Conservation (phyloP, 2,329 filamentous ascomycete genomes). For the Colletotrichum nymphaeae region DNA sequence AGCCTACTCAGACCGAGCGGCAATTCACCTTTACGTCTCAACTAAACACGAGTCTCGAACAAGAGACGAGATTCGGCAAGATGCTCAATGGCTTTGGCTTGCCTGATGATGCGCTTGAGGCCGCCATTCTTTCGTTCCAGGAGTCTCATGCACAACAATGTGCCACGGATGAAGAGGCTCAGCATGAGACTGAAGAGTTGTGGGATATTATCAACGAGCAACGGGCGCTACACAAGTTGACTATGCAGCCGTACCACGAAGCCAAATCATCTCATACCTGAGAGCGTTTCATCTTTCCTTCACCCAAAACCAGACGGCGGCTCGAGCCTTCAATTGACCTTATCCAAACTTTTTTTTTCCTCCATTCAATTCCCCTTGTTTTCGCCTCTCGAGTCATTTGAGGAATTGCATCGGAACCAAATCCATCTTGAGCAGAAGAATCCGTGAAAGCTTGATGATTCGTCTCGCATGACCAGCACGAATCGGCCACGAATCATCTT, state of each 20-base stretch:
- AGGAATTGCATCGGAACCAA: constrained; percentile 10
- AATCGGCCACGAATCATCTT: constrained; percentile 14
- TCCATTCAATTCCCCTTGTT: background rate
- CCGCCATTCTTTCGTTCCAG: constrained; percentile 59
- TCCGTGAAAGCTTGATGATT: constrained; percentile 2
- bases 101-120: constrained; percentile 57
- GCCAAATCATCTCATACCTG: constrained; percentile 38
- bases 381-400: constrained; percentile 18
- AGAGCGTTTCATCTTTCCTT: constrained; percentile 28
- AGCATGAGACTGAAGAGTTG: constrained; percentile 50
- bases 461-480: constrained; percentile 27
- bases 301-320: constrained; percentile 22
- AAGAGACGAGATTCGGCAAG: constrained; percentile 55
- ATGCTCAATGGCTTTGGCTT: constrained; percentile 61
- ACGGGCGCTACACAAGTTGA: constrained; percentile 47
- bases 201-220: constrained; percentile 53
- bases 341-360: constrained; percentile 29
- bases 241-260: constrained; percentile 42
- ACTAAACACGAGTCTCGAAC: constrained; percentile 58
- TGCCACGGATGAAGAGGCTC: constrained; percentile 35
- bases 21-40: constrained; percentile 76
- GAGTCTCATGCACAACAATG: constrained; percentile 45
- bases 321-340: constrained; percentile 35
- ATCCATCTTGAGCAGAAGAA: constrained; percentile 18
- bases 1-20: constrained; percentile 78